Base-by-base conservation (phyloP, 2,329 filamentous ascomycete species). In the Fusarium sp. region DNA sequence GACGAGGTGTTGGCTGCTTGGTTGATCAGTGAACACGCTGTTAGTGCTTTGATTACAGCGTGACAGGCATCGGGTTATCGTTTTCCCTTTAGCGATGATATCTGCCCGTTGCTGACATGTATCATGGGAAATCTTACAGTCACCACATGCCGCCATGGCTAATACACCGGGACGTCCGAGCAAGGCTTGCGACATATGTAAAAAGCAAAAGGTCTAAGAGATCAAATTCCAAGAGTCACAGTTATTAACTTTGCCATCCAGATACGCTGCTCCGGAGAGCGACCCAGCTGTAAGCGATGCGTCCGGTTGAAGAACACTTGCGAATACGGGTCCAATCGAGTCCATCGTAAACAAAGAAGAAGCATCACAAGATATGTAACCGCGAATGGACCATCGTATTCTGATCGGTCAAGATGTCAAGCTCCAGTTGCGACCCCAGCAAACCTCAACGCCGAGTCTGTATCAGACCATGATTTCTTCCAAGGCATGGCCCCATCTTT, bases 221-320 rank as follows among this genome's bases (percentile, higher is more conserved):
- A 3, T 34, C 1, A 14, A 32, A 34, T 34, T 32, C 0, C 14
- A 34, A 34, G 3, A 1, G 32, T 3, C 7, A 34, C 32, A 34
- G 32, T 1, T 34, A 34, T 34, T 54, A 2, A 60, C 57, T 11
- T 6, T 8, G 15, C 12, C 5, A 5, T 8, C 22, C 7, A 76
- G 75, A 68, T 77, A 17, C 72, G 74, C 12, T 77, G 75, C 28
- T 72, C 72, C 0, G 70, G 70, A 8, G 74, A 77, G 4, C 55
- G 51, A 9, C 75, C 75, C 7, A 72, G 59, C 20, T 77, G 75
- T 32, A 75, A 26, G 10, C 66, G 74, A 32, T 77, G 75, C 5
- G 15, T 18, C 5, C 55, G 75, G 1, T 24, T 77, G 3, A 57
- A 50, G 2, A 58, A 42, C 1, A 17, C 22, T 6, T 77, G 74